Conservation (phyloP, 1,284 basidiomycete species). For the Chalciporus sp. region DNA sequence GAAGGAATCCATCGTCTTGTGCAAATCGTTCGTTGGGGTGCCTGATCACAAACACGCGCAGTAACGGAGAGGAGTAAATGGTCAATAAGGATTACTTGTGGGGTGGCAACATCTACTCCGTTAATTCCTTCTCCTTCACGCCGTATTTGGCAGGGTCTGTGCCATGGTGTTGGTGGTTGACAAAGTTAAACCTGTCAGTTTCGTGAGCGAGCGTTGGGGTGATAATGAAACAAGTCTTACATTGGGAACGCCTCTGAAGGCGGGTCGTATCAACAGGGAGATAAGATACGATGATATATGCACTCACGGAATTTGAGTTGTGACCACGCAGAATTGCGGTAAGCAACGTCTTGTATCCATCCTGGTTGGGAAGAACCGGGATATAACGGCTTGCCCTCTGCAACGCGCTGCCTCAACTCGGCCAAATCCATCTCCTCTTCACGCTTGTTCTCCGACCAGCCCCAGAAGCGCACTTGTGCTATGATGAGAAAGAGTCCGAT, state of each 20-base stretch:
- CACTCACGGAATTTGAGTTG: constrained; percentile 89
- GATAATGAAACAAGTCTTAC: constrained; percentile 37
- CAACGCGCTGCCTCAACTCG: constrained; percentile 74
- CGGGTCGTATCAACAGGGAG: constrained; percentile 2
- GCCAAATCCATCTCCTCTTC: constrained; percentile 78
- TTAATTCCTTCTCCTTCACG: constrained; percentile 36
- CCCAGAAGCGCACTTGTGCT: constrained; percentile 86
- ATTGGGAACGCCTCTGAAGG: constrained; percentile 67
- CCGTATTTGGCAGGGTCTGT: constrained; percentile 83
- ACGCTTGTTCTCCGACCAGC: constrained; percentile 89
- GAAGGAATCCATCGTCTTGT: not conserved
- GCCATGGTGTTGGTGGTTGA: constrained; percentile 88
- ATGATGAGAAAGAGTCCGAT: constrained; percentile 20
- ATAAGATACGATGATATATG: constrained; percentile 1
- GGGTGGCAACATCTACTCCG: constrained; percentile 18
- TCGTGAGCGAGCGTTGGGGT: constrained; percentile 1
- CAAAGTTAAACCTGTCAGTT: constrained; percentile 81
- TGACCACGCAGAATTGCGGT: constrained; percentile 90
- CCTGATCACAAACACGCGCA: not conserved
- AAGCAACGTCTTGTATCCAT: constrained; percentile 89
- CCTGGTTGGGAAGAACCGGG: constrained; percentile 81
- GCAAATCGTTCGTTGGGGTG: not conserved
- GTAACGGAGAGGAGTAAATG: not conserved
- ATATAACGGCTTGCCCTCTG: constrained; percentile 81
- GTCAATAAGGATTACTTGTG: constrained; percentile 10